phyloP scores from a whole-genome alignment of 352 stramenopile genomes.

The Pythium biforme region DNA sequence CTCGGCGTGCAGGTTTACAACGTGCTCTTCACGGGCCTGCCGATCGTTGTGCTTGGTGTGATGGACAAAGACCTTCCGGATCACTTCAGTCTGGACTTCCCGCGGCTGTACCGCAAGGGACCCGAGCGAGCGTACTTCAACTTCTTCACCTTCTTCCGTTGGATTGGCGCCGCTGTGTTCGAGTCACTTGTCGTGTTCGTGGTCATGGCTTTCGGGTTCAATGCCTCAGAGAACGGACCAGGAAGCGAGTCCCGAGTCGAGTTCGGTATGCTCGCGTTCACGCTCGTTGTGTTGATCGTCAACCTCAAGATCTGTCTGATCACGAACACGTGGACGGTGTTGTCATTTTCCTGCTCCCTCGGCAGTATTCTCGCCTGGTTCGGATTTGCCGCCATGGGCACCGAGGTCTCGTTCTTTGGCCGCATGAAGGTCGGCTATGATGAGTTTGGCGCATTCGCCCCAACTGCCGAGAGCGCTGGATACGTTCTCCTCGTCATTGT shows the following conservation, averaged over 20 bases:
- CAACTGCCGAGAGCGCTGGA: slow-evolving; percentile 49
- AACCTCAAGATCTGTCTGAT: slow-evolving; percentile 93
- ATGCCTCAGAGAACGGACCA: slow-evolving; percentile 48
- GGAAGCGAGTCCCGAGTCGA: slow-evolving; percentile 78
- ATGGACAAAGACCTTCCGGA: slow-evolving; percentile 83
- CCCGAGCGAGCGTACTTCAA: slow-evolving; percentile 76
- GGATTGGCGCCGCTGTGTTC: slow-evolving; percentile 73
- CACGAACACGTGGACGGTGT: slow-evolving; percentile 69
- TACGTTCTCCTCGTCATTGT: slow-evolving; percentile 71
- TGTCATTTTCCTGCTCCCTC: slow-evolving; percentile 58
- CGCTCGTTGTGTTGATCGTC: slow-evolving; percentile 91
- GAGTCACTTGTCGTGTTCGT: slow-evolving; percentile 83
- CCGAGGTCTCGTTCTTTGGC: slow-evolving; percentile 52
- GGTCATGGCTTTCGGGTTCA: slow-evolving; percentile 77
- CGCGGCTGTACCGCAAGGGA: slow-evolving; percentile 69
- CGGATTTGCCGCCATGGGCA: slow-evolving; percentile 55
- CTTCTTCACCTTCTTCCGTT: slow-evolving; percentile 72
- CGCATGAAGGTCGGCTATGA: slow-evolving; percentile 77
- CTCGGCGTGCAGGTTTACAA: slow-evolving; percentile 92
- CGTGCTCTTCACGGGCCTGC: slow-evolving; percentile 91
- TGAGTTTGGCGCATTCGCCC: slow-evolving; percentile 68
- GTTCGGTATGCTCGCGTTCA: slow-evolving; percentile 89
- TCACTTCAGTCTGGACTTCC: slow-evolving; percentile 73
- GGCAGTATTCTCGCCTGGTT: slow-evolving; percentile 76
- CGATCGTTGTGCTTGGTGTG: slow-evolving; percentile 87